Evolutionary conservation across 306 rosid species (phyloP).

Genomic region (Cucurbita moschata): DNA sequence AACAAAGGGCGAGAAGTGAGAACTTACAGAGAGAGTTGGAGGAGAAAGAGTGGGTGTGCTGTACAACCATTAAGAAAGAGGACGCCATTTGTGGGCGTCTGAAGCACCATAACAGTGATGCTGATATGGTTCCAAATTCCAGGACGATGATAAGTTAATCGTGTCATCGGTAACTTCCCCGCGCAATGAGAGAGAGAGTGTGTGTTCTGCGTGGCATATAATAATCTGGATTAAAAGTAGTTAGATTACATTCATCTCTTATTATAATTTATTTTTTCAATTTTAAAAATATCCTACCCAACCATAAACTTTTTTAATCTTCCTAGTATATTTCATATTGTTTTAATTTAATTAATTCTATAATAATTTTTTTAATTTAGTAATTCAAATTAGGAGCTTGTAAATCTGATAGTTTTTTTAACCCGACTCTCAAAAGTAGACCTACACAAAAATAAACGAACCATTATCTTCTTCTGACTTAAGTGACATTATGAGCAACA

Average conservation of each 20-base stretch:
- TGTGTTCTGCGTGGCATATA: neutral
- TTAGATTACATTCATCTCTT: neutral
- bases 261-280: too few species aligned
- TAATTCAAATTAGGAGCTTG: too few species aligned
- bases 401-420: too few species aligned
- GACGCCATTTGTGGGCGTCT: slow-evolving; percentile 49
- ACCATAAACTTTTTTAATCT: too few species aligned
- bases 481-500: too few species aligned
- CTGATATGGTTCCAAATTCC: slow-evolving; percentile 3
- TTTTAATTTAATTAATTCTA: too few species aligned
- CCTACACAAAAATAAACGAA: too few species aligned
- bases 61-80: slow-evolving; percentile 30
- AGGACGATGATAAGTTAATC: neutral
- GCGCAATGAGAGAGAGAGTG: neutral
- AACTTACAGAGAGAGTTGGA: slow-evolving; percentile 26
- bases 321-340: too few species aligned
- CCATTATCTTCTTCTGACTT: too few species aligned
- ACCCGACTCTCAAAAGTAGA: too few species aligned
- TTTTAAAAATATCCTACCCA: too few species aligned
- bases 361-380: too few species aligned
- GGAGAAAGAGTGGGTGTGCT: slow-evolving; percentile 19
- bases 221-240: neutral
- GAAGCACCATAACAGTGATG: slow-evolving; percentile 3
- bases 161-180: neutral
- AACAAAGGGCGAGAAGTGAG: slow-evolving; percentile 3